Evolutionary conservation across 2,329 filamentous ascomycete genomes (phyloP).

Genomic region (Botrytis deweyae): DNA sequence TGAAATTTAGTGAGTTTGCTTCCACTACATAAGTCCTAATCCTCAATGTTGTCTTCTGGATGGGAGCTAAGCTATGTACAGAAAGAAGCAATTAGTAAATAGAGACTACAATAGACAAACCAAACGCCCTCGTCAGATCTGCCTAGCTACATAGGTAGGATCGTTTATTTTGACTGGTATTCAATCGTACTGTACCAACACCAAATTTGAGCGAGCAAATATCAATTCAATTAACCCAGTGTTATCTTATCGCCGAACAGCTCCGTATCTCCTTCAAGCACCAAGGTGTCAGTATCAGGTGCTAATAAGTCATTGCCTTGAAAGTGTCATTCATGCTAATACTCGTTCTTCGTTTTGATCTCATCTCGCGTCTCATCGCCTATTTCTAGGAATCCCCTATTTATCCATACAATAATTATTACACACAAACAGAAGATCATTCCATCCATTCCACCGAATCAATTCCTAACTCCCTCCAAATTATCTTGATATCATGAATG

Average conservation of each 20-base stretch:
- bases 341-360: background rate
- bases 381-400: background rate
- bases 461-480: constrained; percentile 12
- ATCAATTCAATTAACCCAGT: background rate
- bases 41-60: background rate
- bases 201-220: background rate
- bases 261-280: background rate
- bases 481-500: constrained; percentile 18
- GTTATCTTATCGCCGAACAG: background rate
- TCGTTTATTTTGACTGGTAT: background rate
- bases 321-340: too few species aligned
- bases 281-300: background rate
- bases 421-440: background rate
- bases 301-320: too few species aligned
- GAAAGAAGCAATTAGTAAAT: background rate
- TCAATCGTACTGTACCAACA: background rate
- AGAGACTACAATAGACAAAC: background rate
- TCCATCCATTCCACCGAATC: background rate
- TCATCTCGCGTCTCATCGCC: background rate
- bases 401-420: constrained; percentile 11
- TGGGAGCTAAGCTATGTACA: background rate
- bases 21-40: background rate
- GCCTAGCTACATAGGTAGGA: too few species aligned
- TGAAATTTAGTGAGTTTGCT: background rate
- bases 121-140: too few species aligned